phyloP scores from a whole-genome alignment of 2,329 filamentous ascomycete genomes.

The Dissoconium aciculare region DNA sequence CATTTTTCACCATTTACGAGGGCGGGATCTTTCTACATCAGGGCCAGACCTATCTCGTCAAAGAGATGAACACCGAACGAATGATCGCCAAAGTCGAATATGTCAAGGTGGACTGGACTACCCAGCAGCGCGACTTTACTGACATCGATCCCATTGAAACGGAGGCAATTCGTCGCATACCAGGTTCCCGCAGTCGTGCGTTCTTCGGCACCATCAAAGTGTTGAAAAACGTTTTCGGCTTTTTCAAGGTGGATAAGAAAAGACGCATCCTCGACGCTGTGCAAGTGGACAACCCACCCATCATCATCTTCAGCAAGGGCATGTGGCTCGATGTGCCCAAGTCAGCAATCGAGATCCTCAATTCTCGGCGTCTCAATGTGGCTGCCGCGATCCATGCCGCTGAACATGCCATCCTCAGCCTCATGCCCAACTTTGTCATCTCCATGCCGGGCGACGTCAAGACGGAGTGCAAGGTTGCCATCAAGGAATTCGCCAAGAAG shows the following conservation, averaged over 20 bases:
- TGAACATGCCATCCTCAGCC: constrained; percentile 73
- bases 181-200: constrained; percentile 48
- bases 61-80: constrained; percentile 68
- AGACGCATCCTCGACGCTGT: constrained; percentile 80
- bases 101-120: constrained; percentile 90
- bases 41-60: constrained; percentile 81
- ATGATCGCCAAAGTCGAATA: constrained; percentile 75
- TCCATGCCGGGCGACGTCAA: constrained; percentile 80
- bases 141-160: constrained; percentile 90
- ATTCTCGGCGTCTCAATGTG: constrained; percentile 56
- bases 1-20: constrained; percentile 91
- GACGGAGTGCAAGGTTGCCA: constrained; percentile 80
- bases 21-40: constrained; percentile 95
- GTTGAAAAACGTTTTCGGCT: constrained; percentile 79
- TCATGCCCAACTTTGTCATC: constrained; percentile 84
- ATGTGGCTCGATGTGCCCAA: constrained; percentile 93
- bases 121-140: constrained; percentile 80
- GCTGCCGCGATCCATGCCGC: constrained; percentile 88
- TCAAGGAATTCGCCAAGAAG: constrained; percentile 69
- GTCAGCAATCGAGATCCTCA: constrained; percentile 61
- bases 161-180: constrained; percentile 65
- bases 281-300: constrained; percentile 82
- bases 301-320: constrained; percentile 69
- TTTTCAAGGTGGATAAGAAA: constrained; percentile 88
- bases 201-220: constrained; percentile 82